These are phyloP conservation scores for Periconia sp. DNA, from an alignment of 2,329 filamentous ascomycete species.

Conservation along the genomic window DNA sequence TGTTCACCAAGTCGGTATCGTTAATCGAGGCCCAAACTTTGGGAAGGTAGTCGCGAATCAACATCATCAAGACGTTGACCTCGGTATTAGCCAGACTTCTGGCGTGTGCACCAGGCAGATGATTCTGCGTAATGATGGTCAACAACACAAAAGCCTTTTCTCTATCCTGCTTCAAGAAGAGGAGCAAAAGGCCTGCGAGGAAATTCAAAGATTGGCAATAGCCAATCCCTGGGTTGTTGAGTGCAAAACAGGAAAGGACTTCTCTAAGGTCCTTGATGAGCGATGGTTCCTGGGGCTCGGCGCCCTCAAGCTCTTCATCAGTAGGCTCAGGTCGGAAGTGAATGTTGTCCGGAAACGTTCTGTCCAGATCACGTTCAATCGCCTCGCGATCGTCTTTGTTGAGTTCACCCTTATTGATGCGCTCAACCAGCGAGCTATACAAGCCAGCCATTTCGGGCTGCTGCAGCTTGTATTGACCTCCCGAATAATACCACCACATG, in stretches of 20 bases:
- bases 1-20: conserved; percentile 61
- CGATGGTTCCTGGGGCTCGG: conserved; percentile 62
- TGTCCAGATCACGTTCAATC: conserved; percentile 89
- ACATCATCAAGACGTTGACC: conserved; percentile 87
- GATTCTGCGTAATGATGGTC: conserved; percentile 85
- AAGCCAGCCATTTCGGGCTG: conserved; percentile 67
- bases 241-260: conserved; percentile 84
- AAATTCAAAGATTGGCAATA: conserved; percentile 98
- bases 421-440: conserved; percentile 70
- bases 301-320: conserved; percentile 22
- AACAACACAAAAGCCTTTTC: conserved; percentile 92
- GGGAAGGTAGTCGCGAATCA: conserved; percentile 80
- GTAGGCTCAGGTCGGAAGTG: conserved; percentile 72
- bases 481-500: conserved; percentile 96
- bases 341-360: conserved; percentile 93
- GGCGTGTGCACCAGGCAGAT: conserved; percentile 89
- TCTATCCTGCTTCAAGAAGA: conserved; percentile 80
- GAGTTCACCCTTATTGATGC: conserved; percentile 64
- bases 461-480: conserved; percentile 76
- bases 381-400: conserved; percentile 78
- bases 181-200: conserved; percentile 81
- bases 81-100: conserved; percentile 91
- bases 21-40: conserved; percentile 86
- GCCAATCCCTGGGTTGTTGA: conserved; percentile 88
- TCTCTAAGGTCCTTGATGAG: conserved; percentile 81